phyloP scores from a whole-genome alignment of 495 filamentous ascomycete species.

The Chaetomium tenue region DNA sequence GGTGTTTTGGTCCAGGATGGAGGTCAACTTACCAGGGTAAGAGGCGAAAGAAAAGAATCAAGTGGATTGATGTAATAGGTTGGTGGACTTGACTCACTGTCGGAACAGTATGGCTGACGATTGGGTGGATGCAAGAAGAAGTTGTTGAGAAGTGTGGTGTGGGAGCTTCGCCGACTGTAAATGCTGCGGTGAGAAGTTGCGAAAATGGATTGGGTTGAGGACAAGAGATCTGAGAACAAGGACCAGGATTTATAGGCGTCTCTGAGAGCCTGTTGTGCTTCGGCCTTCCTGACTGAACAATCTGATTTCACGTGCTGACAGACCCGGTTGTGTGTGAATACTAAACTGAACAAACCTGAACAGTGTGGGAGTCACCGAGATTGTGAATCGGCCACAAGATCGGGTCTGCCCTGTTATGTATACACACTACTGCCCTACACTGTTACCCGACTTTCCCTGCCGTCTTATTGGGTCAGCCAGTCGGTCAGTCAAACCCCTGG shows the following conservation, averaged over 20 bases:
- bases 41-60: neutral
- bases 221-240: neutral
- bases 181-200: neutral
- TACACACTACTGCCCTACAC: neutral
- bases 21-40: neutral
- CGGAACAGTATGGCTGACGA: neutral
- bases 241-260: neutral
- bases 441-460: neutral
- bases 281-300: neutral
- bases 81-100: neutral
- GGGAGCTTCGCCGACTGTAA: neutral
- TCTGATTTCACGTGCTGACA: too few species aligned
- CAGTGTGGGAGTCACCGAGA: too few species aligned
- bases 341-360: too few species aligned
- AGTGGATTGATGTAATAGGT: neutral
- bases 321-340: too few species aligned
- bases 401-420: too few species aligned
- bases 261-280: neutral
- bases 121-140: neutral
- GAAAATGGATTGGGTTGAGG: neutral
- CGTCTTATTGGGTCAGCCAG: neutral
- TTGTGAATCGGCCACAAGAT: too few species aligned
- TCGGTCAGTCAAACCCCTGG: neutral
- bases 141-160: neutral
- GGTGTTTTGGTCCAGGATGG: neutral